phyloP scores from a whole-genome alignment of 805 yeast genomes.

The Myxozyma neglecta region DNA sequence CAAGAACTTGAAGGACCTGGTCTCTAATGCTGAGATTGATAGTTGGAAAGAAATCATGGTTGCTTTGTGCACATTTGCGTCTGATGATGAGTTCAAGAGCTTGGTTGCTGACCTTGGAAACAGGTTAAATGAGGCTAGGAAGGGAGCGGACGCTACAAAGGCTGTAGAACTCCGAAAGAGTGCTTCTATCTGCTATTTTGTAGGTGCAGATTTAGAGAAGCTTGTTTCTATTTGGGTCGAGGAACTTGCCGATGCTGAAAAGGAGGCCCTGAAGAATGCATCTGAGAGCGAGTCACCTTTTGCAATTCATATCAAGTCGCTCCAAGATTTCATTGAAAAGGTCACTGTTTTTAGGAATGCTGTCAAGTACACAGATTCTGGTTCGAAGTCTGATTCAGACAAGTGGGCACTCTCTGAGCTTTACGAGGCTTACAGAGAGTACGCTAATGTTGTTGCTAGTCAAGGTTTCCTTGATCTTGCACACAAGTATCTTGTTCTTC shows the following conservation, averaged over 20 bases:
- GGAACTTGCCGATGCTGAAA: conserved; percentile 58
- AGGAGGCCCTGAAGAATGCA: conserved; percentile 35
- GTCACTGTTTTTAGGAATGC: conserved; percentile 69
- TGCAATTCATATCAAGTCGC: conserved; percentile 80
- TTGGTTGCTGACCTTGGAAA: conserved; percentile 73
- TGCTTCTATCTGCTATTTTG: conserved; percentile 75
- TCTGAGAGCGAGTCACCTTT: conserved; percentile 53
- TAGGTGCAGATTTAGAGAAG: conserved; percentile 78
- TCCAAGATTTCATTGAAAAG: conserved; percentile 81
- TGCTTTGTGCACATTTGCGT: conserved; percentile 59
- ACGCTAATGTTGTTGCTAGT: conserved; percentile 73
- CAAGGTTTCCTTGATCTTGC: conserved; percentile 86
- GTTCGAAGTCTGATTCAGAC: conserved; percentile 28
- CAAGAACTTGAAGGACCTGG: conserved; percentile 63
- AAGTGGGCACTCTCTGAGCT: conserved; percentile 50
- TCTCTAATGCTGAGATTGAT: conserved; percentile 68
- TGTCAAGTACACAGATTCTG: conserved; percentile 34
- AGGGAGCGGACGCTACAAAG: conserved; percentile 17
- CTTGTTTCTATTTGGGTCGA: conserved; percentile 80
- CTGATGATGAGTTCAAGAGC: conserved; percentile 49
- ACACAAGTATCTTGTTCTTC: conserved; percentile 58
- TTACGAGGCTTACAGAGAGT: conserved; percentile 71
- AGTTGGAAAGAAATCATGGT: conserved; percentile 85
- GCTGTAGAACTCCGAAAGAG: conserved; percentile 55
- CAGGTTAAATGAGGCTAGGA: conserved; percentile 53